phyloP scores from a whole-genome alignment of 2,329 filamentous ascomycete genomes.

The Apiospora aurea region DNA sequence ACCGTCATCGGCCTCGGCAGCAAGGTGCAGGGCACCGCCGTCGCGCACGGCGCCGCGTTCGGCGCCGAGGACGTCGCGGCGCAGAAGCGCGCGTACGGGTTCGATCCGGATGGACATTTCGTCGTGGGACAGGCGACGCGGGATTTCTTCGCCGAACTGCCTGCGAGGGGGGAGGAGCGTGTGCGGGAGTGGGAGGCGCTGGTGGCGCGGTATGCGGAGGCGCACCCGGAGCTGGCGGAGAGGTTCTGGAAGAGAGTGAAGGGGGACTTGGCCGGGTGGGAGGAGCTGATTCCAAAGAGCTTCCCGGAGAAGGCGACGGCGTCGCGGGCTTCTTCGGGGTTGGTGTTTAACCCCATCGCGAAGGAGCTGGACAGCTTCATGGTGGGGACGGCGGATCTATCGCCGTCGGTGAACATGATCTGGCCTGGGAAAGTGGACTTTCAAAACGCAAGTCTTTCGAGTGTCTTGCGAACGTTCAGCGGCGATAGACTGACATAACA shows the following conservation, averaged over 20 bases:
- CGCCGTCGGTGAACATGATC: slow-evolving; percentile 56
- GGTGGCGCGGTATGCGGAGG: slow-evolving; percentile 47
- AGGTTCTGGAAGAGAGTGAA: slow-evolving; percentile 56
- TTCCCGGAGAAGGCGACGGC: slow-evolving; percentile 59
- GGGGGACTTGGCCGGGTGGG: slow-evolving; percentile 58
- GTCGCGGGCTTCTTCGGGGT: slow-evolving; percentile 53
- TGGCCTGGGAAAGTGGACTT: slow-evolving; percentile 59
- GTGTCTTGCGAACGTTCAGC: too few relatives aligned
- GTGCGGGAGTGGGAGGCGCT: slow-evolving; percentile 57
- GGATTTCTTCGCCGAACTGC: slow-evolving; percentile 59
- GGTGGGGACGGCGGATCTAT: slow-evolving; percentile 56
- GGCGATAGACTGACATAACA: too few relatives aligned
- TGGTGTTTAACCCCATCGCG: slow-evolving; percentile 57
- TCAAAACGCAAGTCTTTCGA: slow-evolving; percentile 48
- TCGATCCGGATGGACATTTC: slow-evolving; percentile 57
- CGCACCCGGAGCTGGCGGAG: slow-evolving; percentile 35
- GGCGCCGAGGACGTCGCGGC: slow-evolving; percentile 58
- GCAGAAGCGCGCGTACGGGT: slow-evolving; percentile 59
- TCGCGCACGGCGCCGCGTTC: slow-evolving; percentile 65
- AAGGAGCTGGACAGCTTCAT: slow-evolving; percentile 49
- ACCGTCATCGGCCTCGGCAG: slow-evolving; percentile 64
- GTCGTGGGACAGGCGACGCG: slow-evolving; percentile 53
- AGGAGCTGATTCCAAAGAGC: slow-evolving; percentile 53
- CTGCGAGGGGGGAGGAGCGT: slow-evolving; percentile 51
- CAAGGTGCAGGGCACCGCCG: slow-evolving; percentile 53